A percentile compares a stretch with the other conserved stretches of the same genome.
These are phyloP conservation scores for Voacanga thouarsii DNA, from an alignment of 257 asterid species.

Conservation along the genomic window DNA sequence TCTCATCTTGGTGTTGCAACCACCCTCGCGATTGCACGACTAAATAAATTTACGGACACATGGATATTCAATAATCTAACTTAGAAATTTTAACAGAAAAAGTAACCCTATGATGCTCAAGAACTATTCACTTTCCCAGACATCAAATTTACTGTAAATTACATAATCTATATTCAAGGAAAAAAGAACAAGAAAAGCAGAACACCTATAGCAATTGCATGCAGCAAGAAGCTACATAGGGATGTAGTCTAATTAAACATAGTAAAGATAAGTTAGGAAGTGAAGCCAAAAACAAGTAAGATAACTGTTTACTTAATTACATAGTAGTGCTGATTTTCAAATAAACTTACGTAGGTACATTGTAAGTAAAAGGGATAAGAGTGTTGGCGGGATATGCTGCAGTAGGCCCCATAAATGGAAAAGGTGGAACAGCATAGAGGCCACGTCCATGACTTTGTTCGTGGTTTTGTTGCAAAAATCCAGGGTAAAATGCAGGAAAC, in stretches of 20 bases:
- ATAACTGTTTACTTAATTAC: neutral
- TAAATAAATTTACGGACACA: neutral
- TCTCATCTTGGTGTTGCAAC: neutral
- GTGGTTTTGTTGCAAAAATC: constrained; percentile 35
- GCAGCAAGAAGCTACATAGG: neutral
- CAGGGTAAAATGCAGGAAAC: constrained; percentile 35
- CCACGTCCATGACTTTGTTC: constrained; percentile 89
- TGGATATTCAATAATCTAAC: neutral
- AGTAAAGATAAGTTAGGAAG: neutral
- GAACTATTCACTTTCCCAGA: neutral
- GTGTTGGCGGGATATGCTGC: constrained; percentile 53
- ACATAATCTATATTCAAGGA: neutral
- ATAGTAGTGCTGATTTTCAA: constrained; percentile 7
- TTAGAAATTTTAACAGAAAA: neutral
- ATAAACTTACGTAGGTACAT: constrained; percentile 74
- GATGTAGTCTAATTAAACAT: neutral
- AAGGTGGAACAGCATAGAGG: constrained; percentile 78
- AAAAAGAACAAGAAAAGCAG: neutral
- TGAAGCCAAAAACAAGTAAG: constrained; percentile 5
- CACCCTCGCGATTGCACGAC: neutral
- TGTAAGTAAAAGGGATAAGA: constrained; percentile 82
- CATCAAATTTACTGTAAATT: neutral
- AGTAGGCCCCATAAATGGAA: constrained; percentile 52
- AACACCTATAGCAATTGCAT: neutral
- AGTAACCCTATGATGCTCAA: neutral